phyloP scores from a whole-genome alignment of 2,329 filamentous ascomycete species.

The Neofusicoccum cordaticola region DNA sequence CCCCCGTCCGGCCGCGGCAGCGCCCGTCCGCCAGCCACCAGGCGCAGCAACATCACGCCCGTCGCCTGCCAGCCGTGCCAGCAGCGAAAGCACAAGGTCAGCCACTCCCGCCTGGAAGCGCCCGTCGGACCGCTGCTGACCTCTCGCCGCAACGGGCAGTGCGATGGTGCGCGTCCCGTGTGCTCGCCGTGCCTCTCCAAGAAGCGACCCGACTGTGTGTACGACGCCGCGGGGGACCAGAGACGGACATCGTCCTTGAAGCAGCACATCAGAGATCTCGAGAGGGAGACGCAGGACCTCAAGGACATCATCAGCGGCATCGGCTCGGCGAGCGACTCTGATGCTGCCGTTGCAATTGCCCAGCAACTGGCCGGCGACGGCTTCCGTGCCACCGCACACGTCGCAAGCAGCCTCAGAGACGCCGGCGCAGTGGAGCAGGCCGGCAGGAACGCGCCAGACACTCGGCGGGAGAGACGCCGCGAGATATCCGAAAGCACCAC shows the following conservation, averaged over 20 bases:
- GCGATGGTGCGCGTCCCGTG: constrained; percentile 20
- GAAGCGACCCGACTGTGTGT: constrained; percentile 19
- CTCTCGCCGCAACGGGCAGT: background rate
- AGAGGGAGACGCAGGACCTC: background rate
- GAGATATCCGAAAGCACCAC: too few relatives aligned
- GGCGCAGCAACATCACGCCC: constrained; percentile 15
- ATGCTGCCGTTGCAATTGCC: background rate
- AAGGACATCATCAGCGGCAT: constrained; percentile 13
- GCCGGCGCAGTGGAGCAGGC: too few relatives aligned
- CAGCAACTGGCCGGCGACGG: background rate
- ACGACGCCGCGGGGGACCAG: constrained; percentile 21
- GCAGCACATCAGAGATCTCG: constrained; percentile 14
- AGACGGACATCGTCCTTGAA: constrained; percentile 21
- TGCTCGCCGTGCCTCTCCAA: constrained; percentile 18
- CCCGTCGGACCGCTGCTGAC: background rate
- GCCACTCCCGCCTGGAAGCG: constrained; percentile 18
- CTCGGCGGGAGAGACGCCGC: too few relatives aligned
- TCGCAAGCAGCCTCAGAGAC: background rate
- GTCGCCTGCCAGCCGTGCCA: constrained; percentile 19
- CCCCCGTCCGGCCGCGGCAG: too few relatives aligned
- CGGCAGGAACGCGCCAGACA: too few relatives aligned
- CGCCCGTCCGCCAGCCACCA: background rate
- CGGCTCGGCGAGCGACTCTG: background rate
- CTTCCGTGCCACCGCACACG: background rate
- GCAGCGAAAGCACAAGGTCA: constrained; percentile 19